These are phyloP conservation scores for Nelumbo lutea DNA, from an alignment of 164 flowering plant species.

Conservation along the genomic window DNA sequence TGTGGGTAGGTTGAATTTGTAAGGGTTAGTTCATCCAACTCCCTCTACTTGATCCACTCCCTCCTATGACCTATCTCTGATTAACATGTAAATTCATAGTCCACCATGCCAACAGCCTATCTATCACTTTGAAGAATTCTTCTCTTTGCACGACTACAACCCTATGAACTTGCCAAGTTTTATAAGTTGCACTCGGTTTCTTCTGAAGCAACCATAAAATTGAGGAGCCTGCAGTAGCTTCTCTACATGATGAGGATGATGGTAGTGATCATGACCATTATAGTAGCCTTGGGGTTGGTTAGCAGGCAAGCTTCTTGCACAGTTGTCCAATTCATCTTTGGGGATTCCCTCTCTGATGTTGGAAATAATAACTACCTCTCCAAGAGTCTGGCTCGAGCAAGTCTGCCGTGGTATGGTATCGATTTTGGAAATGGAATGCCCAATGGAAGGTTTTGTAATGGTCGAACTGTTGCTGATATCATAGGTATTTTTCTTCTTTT, in stretches of 20 bases:
- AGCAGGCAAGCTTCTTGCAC: constrained; percentile 35
- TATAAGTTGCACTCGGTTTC: too few species aligned
- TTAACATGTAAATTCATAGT: not conserved
- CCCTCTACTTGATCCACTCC: constrained; percentile 5
- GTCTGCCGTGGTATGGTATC: constrained; percentile 90
- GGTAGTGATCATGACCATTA: constrained; percentile 10
- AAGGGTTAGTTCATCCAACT: constrained; percentile 33
- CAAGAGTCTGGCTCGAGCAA: constrained; percentile 69
- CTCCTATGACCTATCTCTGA: not conserved
- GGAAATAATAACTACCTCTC: constrained; percentile 66
- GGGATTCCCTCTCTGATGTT: constrained; percentile 91
- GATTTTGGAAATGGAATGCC: constrained; percentile 94
- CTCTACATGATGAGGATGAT: not conserved
- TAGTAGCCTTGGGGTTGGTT: constrained; percentile 21
- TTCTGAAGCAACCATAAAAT: too few species aligned
- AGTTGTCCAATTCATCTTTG: constrained; percentile 92
- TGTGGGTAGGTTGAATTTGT: constrained; percentile 22
- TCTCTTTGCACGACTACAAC: too few species aligned
- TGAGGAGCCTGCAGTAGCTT: not conserved
- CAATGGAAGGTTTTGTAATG: constrained; percentile 89
- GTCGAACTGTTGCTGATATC: constrained; percentile 88
- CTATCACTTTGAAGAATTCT: too few species aligned
- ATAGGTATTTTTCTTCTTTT: constrained; percentile 41
- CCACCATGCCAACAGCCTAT: not conserved
- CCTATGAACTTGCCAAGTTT: too few species aligned